A percentile compares a stretch with the other conserved stretches of the same genome.
These are phyloP conservation scores for Pichia deserticola DNA, from an alignment of 805 yeast genomes.

Conservation along the genomic window DNA sequence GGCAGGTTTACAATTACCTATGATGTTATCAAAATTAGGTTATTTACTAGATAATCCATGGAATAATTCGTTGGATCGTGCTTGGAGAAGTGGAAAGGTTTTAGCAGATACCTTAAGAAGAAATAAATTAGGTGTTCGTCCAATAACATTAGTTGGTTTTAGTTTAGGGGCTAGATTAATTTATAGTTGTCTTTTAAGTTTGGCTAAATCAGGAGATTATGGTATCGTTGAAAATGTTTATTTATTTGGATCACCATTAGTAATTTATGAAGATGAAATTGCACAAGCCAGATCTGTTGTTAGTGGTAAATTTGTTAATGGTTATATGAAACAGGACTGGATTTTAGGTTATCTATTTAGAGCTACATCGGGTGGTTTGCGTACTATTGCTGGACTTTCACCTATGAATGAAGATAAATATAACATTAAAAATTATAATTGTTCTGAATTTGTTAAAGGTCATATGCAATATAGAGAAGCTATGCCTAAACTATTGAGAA, in stretches of 20 bases:
- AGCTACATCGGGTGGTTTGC: conserved; percentile 91
- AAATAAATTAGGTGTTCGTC: conserved; percentile 86
- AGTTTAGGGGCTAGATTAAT: conserved; percentile 90
- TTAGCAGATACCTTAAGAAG: conserved; percentile 85
- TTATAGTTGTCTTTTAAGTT: conserved; percentile 79
- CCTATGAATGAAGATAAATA: conserved; percentile 46
- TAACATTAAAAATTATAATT: conserved; percentile 71
- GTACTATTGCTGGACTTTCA: conserved; percentile 85
- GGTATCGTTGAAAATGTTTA: conserved; percentile 87
- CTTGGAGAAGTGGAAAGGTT: conserved; percentile 91
- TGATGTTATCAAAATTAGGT: conserved; percentile 82
- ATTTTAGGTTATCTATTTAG: conserved; percentile 88
- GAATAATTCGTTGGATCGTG: conserved; percentile 94
- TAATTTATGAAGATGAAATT: conserved; percentile 69
- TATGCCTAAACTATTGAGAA: conserved; percentile 72
- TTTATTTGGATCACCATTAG: conserved; percentile 82
- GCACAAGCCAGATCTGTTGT: conserved; percentile 77
- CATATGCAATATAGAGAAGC: conserved; percentile 97
- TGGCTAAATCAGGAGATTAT: conserved; percentile 76
- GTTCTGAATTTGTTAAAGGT: conserved; percentile 82
- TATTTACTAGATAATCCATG: conserved; percentile 93
- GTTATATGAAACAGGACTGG: conserved; percentile 92
- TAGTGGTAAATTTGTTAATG: conserved; percentile 84
- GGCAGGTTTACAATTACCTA: conserved; percentile 89
- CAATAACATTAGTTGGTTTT: conserved; percentile 87